Base-by-base conservation (phyloP, 805 yeast species). In the Kluyveromyces siamensis region DNA sequence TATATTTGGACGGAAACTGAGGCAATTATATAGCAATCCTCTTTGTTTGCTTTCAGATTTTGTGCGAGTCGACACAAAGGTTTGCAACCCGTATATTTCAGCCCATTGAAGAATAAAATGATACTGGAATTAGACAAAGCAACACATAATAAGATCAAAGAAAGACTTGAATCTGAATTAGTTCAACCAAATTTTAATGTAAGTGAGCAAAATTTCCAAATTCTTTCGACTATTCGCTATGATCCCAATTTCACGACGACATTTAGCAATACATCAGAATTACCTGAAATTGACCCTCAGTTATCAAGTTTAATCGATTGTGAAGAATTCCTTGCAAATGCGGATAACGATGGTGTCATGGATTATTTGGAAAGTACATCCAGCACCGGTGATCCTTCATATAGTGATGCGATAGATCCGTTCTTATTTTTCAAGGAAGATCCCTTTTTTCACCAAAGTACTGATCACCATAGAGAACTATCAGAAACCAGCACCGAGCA, bases 181-280 rank as follows among this genome's bases (percentile, higher is more conserved):
- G 51, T 57, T 19, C 55, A 52, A 21, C 52, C 52, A 3, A 51
- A 55, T 41, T 57, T 55, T 36, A 44, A 50, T 13, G 47, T 45
- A 36, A 46, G 35, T 8, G 53, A 49, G 27, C 50, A 51, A 37
- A 70, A 70, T 6, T 81, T 85, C 58, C 76, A 80, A 53, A 62
- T 87, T 14, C 66, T 87, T 27, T 76, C 89, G 38, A 81, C 95
- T 2, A 73, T 88, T 37, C 70, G 96, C 45, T 88, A 83, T 59
- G 95, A 87, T 55, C 91, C 95, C 1, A 55, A 61, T 9, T 62
- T 84, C 46, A 43, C 62, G 6, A 21, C 21, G 11, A 27, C n/a
- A 4, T 36, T 43, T 18, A 38, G 16, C 11, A 11, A 7, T 10
- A 38, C n/a, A 16, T 11, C 14, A 41, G 41, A 36, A 18, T 37